phyloP scores from a whole-genome alignment of 805 yeast genomes.

The Wickerhamiella parazyma region DNA sequence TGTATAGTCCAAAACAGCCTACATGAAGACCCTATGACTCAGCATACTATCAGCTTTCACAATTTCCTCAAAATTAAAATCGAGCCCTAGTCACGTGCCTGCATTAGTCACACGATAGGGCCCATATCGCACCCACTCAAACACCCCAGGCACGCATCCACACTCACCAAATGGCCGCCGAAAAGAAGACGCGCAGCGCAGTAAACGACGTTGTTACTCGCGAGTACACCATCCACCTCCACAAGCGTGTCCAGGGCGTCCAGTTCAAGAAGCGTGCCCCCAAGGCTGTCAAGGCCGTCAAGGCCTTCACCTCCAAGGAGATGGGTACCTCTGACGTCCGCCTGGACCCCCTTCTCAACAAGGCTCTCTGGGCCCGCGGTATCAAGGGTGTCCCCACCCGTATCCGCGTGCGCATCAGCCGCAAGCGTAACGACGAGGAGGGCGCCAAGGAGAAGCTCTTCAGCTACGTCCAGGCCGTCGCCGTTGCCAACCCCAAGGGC shows the following conservation, averaged over 20 bases:
- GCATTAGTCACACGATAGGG: not conserved
- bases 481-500: constrained; percentile 92
- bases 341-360: constrained; percentile 96
- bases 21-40: no score
- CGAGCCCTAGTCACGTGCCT: no score
- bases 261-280: constrained; percentile 99
- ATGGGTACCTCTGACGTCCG: constrained; percentile 99
- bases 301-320: constrained; percentile 95
- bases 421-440: constrained; percentile 99
- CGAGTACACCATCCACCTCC: constrained; percentile 99
- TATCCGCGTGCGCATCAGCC: constrained; percentile 95
- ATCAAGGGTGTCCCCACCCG: constrained; percentile 98
- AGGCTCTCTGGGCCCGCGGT: constrained; percentile 99
- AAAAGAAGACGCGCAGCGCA: constrained; percentile 39
- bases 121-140: not conserved
- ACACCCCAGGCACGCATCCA: not conserved
- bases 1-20: no score
- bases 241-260: constrained; percentile 98
- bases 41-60: no score
- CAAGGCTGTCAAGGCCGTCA: constrained; percentile 98
- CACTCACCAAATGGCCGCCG: constrained; percentile 28
- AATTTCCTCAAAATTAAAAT: no score
- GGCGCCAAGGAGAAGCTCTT: constrained; percentile 95
- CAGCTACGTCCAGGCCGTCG: constrained; percentile 96
- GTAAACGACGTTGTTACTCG: constrained; percentile 99